Base-by-base conservation (phyloP, 345 rosid genomes). In the Ceriops zippeliana region DNA sequence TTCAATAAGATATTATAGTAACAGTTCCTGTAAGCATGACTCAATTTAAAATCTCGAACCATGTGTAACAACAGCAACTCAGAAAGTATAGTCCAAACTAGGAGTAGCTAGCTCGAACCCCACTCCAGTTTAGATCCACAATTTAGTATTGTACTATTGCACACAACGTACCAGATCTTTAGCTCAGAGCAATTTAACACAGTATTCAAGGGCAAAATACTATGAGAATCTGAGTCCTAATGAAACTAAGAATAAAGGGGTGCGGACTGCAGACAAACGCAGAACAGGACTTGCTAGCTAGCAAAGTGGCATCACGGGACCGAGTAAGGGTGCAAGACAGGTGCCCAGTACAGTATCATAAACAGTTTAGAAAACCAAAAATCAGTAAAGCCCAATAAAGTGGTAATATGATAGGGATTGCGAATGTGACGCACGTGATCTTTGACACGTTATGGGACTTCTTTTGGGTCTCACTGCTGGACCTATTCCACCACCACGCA, bases 381-480 rank as follows among this genome's bases (percentile, higher is more conserved):
- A 64, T 52, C 31, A 59, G 19, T n/a, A 13, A 27, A 5, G 51
- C 34, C 11, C 24, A 58, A 26, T 58, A 59, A 38, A 54, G 38
- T 16, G 62, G 22, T 22, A 17, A 2, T 16, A 2, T 63, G 27
- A 32, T 46, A 65, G 37, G 1, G 59, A 32, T 72, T 46, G 57
- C 51, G 65, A 58, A 58, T 46, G 51, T 32, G 70, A 65, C 75
- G 46, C 65, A 58, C 65, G 34, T 46, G 49, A 57, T 42, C 34
- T 58, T 65, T 58, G 61, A 34, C 70, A 51, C 65, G 31, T 65
- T 22, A 22, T 72, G 70, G 10, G 58, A 42, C n/a, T 53, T 57
- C 5, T 62, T 63, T 61, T 24, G 31, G 0, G 19, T 13, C 49
- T 42, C 49, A 13, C 49, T 13, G 49, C 49, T 42, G 49, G 49